Evolutionary conservation across 257 asterid species (phyloP).

Genomic region (Striga asiatica): DNA sequence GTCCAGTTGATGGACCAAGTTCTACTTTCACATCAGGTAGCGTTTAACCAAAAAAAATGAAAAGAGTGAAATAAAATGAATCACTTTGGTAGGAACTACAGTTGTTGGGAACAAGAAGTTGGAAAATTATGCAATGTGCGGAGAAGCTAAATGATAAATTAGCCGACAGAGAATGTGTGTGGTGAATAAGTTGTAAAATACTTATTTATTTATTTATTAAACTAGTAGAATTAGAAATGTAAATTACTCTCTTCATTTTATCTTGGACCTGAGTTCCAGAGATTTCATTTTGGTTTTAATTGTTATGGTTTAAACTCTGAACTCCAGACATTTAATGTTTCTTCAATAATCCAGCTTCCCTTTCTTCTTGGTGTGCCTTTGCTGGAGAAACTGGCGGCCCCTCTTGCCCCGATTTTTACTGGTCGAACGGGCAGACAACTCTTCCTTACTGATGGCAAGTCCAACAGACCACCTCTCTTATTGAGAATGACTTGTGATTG

Average conservation of each 20-base stretch:
- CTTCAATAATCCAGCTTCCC: slow-evolving; percentile 63
- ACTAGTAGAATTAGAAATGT: not conserved
- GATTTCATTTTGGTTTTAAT: not conserved
- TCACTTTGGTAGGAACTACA: too few relatives aligned
- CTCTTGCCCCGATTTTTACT: slow-evolving; percentile 62
- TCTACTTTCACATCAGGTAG: too few relatives aligned
- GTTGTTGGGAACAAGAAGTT: too few relatives aligned
- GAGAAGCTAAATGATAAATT: too few relatives aligned
- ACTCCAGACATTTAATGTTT: slow-evolving; percentile 31
- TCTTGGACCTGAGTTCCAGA: too few relatives aligned
- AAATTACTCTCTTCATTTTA: too few relatives aligned
- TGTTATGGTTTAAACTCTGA: slow-evolving; percentile 20
- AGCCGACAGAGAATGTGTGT: too few relatives aligned
- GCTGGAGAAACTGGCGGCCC: slow-evolving; percentile 90
- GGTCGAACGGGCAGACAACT: slow-evolving; percentile 77
- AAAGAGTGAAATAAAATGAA: too few relatives aligned
- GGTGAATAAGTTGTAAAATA: not conserved
- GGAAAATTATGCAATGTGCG: too few relatives aligned
- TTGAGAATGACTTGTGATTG: slow-evolving; percentile 80
- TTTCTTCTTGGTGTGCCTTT: slow-evolving; percentile 74
- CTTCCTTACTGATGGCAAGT: slow-evolving; percentile 70
- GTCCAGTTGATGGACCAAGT: too few relatives aligned
- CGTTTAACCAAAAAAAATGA: too few relatives aligned
- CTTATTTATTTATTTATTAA: too few relatives aligned
- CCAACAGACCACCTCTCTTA: slow-evolving; percentile 76